Evolutionary conservation across 768 basidiomycete genomes (phyloP), one percentile per base, ranked within the genome.

Genomic region (Collybia mongolica): DNA sequence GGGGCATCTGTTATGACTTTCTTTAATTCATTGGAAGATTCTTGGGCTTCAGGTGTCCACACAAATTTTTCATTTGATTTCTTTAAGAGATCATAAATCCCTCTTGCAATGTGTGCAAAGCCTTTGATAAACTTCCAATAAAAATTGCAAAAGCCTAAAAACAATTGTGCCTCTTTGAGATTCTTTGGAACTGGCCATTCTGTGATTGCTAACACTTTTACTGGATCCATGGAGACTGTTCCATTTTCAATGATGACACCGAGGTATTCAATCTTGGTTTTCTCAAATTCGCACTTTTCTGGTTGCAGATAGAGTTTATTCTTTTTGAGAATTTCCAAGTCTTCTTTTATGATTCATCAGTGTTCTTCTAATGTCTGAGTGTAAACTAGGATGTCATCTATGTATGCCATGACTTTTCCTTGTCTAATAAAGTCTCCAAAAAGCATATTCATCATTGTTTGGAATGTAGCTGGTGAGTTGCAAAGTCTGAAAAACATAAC

Each of bases 61-160:
- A 53, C 22, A 45, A 49, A 68, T 2, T 40, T 14, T 41, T 50
- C 39, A 37, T n/a, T n/a, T n/a, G 72, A 67, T n/a, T 55, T 35
- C 5, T 66, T 69, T 2, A 70, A 58, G 2, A 39, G 29, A 14
- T 50, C 66, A 2, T 75, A 48, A 3, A 69, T n/a, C n/a, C n/a
- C 66, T 12, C 62, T 47, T 5, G 65, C 62, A 23, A 72, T 70
- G 11, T 59, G 9, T 3, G 69, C 60, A 53, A 65, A 77, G n/a
- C 64, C 49, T 15, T 57, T 3, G 15, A 77, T 72, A 60, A 78
- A 77, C 0, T 66, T 47, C 2, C 68, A 49, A 45, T 78, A 79
- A 52, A 75, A 79, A 57, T 77, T 77, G 2, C 62, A 56, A 49
- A 79, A 76, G 3, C 74, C 73, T 75, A n/a, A n/a, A n/a, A n/a